phyloP scores from a whole-genome alignment of 2,329 filamentous ascomycete genomes.

The Periconia macrospinosa region DNA sequence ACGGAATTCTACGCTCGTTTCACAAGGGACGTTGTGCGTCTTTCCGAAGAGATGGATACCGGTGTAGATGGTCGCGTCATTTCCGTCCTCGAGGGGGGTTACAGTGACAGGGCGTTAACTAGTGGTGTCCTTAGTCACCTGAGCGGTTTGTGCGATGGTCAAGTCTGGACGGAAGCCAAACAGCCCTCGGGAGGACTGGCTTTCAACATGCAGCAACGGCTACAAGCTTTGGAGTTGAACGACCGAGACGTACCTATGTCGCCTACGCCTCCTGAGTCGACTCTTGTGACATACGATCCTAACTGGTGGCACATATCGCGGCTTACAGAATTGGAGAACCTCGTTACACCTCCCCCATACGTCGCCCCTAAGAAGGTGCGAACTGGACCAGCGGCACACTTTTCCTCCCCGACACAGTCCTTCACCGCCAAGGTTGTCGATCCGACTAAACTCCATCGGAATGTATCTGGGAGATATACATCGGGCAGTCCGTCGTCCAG shows the following conservation, averaged over 20 bases:
- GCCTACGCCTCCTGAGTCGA: slow-evolving; percentile 20
- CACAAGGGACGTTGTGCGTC: slow-evolving; percentile 77
- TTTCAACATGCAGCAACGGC: slow-evolving; percentile 60
- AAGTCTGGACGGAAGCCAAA: slow-evolving; percentile 31
- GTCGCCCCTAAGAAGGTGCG: slow-evolving; percentile 63
- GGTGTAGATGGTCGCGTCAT: slow-evolving; percentile 82
- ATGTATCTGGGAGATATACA: slow-evolving; percentile 54
- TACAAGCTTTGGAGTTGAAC: slow-evolving; percentile 46
- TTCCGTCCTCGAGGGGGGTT: slow-evolving; percentile 93
- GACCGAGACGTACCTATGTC: slow-evolving; percentile 21
- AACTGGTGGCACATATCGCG: slow-evolving; percentile 48
- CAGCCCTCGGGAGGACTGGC: slow-evolving; percentile 52
- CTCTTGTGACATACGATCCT: slow-evolving; percentile 40
- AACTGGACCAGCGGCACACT: slow-evolving; percentile 66
- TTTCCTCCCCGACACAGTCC: slow-evolving; percentile 84
- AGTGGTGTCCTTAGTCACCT: slow-evolving; percentile 91
- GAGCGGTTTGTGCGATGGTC: slow-evolving; percentile 72
- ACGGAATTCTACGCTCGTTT: slow-evolving; percentile 95
- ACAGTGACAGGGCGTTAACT: slow-evolving; percentile 86
- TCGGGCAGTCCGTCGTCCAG: slow-evolving; percentile 41
- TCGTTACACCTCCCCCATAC: slow-evolving; percentile 33
- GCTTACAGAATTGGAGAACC: slow-evolving; percentile 36
- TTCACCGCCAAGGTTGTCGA: slow-evolving; percentile 79
- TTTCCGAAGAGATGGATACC: slow-evolving; percentile 78
- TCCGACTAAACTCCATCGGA: slow-evolving; percentile 66